Percentiles rank a stretch among this genome's conserved stretches.
These are phyloP conservation scores for Phytophthora sojae DNA, from an alignment of 352 stramenopile species.

Conservation along the genomic window DNA sequence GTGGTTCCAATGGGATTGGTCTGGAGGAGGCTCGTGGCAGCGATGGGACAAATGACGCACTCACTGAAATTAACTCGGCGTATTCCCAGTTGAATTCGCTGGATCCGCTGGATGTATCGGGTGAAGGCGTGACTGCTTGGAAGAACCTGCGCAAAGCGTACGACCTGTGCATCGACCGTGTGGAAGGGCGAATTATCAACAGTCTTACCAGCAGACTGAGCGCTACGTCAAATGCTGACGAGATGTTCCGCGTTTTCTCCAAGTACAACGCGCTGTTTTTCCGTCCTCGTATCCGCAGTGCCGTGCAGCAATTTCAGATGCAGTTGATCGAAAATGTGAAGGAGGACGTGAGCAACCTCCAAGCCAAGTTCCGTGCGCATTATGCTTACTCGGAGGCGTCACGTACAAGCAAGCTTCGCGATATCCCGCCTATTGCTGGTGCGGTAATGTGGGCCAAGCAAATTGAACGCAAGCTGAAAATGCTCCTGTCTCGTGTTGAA, in stretches of 20 bases:
- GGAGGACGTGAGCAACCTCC: conserved; percentile 96
- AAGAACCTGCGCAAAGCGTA: conserved; percentile 91
- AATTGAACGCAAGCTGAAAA: conserved; percentile 99
- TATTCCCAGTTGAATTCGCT: conserved; percentile 86
- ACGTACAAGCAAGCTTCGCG: conserved; percentile 94
- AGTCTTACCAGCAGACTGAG: conserved; percentile 90
- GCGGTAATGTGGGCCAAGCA: conserved; percentile 99
- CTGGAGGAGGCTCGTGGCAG: conserved; percentile 48
- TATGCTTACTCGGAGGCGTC: conserved; percentile 98
- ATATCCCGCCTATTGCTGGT: conserved; percentile 97
- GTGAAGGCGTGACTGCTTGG: conserved; percentile 85
- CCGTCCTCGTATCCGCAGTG: conserved; percentile 93
- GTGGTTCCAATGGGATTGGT: conserved; percentile 44
- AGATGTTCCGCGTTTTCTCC: conserved; percentile 97
- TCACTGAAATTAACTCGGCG: conserved; percentile 89
- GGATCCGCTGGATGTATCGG: conserved; percentile 88
- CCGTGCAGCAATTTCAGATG: conserved; percentile 99
- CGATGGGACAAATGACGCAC: conserved; percentile 83
- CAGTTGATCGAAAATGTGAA: conserved; percentile 98
- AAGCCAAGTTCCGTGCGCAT: conserved; percentile 94
- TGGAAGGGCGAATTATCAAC: conserved; percentile 93
- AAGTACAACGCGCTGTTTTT: conserved; percentile 99
- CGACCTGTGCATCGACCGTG: conserved; percentile 91
- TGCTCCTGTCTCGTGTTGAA: conserved; percentile 96
- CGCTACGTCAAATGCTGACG: conserved; percentile 92